phyloP scores from a whole-genome alignment of 768 basidiomycete genomes.

The Phallus indusiatus region DNA sequence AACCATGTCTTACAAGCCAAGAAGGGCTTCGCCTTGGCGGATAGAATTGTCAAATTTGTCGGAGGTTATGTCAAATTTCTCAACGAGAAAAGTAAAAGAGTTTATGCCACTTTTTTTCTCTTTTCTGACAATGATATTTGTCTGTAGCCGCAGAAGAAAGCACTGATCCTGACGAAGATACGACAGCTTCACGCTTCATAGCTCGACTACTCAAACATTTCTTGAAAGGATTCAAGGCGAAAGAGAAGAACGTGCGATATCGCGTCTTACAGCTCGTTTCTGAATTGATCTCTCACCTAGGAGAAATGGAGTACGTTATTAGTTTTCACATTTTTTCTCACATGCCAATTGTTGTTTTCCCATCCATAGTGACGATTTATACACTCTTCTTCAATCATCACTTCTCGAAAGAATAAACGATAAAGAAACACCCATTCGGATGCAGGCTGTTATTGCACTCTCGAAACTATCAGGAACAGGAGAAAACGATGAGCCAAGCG shows the following conservation, averaged over 20 bases:
- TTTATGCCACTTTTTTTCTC: neutral
- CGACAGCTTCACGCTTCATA: conserved; percentile 59
- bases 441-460: conserved; percentile 73
- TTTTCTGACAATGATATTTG: neutral
- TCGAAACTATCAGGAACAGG: conserved; percentile 69
- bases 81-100: conserved; percentile 56
- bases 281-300: conserved; percentile 70
- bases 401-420: conserved; percentile 70
- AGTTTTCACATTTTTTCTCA: neutral
- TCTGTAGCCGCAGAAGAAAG: conserved; percentile 27
- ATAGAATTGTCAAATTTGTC: conserved; percentile 74
- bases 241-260: conserved; percentile 81
- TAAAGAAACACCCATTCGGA: conserved; percentile 67
- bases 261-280: conserved; percentile 69
- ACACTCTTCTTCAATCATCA: conserved; percentile 44
- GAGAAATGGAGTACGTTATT: conserved; percentile 74
- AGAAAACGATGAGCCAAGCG: conserved; percentile 44
- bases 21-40: conserved; percentile 70
- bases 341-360: neutral
- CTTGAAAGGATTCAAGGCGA: conserved; percentile 69
- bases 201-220: conserved; percentile 60
- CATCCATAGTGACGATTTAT: conserved; percentile 62
- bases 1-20: conserved; percentile 58
- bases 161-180: conserved; percentile 48
- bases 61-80: conserved; percentile 68